Evolutionary conservation across 2,329 filamentous ascomycete genomes (phyloP), one percentile per base, ranked within the genome.

Genomic region (Pezicula rhizophila): DNA sequence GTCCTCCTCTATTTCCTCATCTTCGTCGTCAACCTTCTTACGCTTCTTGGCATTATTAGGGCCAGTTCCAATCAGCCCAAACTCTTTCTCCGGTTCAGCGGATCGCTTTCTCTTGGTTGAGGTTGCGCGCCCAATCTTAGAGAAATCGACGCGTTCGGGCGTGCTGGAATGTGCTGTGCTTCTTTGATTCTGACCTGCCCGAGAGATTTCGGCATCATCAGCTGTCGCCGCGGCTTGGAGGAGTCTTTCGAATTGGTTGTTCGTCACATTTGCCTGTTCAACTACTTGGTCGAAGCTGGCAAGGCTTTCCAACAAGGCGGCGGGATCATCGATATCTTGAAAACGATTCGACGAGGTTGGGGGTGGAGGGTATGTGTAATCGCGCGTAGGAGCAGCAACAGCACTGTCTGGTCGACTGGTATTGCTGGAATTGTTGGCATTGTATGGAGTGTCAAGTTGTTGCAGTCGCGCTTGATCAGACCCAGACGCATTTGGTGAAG

Each of bases 221-320:
- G 60, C 57, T 6, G 54, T 60, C 20, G 53, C 59, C 26, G 54
- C 61, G 20, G 61, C 59, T 47, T 61, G 45, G 8, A 62, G 47
- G 14, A 62, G 44, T 39, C 52, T 61, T 20, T 54, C 56, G 18
- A 64, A 61, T 42, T 59, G 54, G 40, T 58, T 52, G 47, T 57
- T 59, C 8, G 54, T 48, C 26, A 37, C 41, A 18, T 46, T 33
- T 3, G 38, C 26, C 23, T 35, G 41, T 10, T 14, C 43, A 10
- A 50, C 33, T 7, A 43, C 34, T 35, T 51, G 50, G 25, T 59
- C 52, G 44, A 57, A 61, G 31, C 46, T 55, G 8, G 57, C 56
- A 17, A 64, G 53, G 37, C 51, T 54, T 50, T 61, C 57, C 18
- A 63, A 52, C 17, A 64, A 49, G 23, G 54, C 53, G 17, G 56